These are phyloP conservation scores for Tulasnella sp. DNA, from an alignment of 768 basidiomycete genomes.

Conservation along the genomic window DNA sequence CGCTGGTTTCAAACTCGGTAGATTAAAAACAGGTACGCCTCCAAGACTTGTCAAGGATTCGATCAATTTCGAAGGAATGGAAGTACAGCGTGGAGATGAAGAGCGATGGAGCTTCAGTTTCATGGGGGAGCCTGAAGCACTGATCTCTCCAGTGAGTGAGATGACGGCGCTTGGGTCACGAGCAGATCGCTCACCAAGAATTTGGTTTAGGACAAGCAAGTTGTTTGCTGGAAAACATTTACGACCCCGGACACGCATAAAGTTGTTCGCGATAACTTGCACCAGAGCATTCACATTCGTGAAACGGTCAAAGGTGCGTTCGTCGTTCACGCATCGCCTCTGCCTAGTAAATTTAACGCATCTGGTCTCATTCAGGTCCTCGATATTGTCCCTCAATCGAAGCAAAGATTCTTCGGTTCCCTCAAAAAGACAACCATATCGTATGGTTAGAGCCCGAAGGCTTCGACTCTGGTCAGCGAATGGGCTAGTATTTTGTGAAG, in stretches of 20 bases:
- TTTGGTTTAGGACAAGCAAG: conserved; percentile 56
- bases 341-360: background rate
- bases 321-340: background rate
- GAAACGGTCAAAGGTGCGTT: conserved; percentile 72
- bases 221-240: conserved; percentile 60
- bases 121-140: conserved; percentile 49
- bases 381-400: conserved; percentile 89
- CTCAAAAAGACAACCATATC: conserved; percentile 57
- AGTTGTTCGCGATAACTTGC: conserved; percentile 66
- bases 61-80: conserved; percentile 59
- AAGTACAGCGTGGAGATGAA: conserved; percentile 57
- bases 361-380: conserved; percentile 46
- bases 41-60: conserved; percentile 64
- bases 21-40: conserved; percentile 76
- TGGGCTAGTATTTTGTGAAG: conserved; percentile 8
- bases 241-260: conserved; percentile 69
- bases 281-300: conserved; percentile 75
- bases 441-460: conserved; percentile 93
- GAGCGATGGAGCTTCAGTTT: conserved; percentile 69
- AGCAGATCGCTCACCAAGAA: background rate
- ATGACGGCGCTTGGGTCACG: background rate
- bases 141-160: background rate
- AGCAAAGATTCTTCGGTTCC: conserved; percentile 75
- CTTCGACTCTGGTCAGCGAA: conserved; percentile 62
- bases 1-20: conserved; percentile 74